Percentiles rank a stretch among this genome's conserved stretches.
Conservation (phyloP, 2,329 filamentous ascomycete species). For the Calonectria montana region DNA sequence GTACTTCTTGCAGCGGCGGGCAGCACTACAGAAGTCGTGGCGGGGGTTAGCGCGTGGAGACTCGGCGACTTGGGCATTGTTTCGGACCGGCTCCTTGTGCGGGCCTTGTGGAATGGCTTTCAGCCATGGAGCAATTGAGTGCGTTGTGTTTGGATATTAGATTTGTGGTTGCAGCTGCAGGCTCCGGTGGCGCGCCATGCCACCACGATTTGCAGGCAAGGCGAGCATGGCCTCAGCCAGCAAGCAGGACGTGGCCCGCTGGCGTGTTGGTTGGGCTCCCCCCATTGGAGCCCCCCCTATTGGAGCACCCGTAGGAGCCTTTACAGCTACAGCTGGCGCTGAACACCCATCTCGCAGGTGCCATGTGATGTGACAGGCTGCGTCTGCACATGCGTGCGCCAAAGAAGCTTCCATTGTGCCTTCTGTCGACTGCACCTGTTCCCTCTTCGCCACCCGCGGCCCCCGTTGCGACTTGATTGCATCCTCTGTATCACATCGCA, state of each 20-base stretch:
- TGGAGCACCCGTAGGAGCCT: not conserved
- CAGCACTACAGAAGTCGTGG: not conserved
- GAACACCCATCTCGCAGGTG: constrained; percentile 10
- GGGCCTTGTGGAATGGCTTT: not conserved
- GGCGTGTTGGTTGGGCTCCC: no score
- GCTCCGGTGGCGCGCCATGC: not conserved
- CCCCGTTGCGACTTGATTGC: not conserved
- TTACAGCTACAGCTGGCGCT: not conserved
- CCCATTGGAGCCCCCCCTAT: not conserved
- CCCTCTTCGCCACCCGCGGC: not conserved
- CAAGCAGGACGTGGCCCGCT: not conserved
- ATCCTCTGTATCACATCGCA: not conserved
- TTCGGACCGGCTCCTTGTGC: not conserved
- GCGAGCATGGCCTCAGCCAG: not conserved
- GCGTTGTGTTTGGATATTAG: not conserved
- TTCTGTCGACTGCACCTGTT: not conserved
- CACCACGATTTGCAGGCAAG: not conserved
- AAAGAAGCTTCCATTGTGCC: not conserved
- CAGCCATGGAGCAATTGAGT: not conserved
- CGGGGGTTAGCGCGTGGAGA: not conserved
- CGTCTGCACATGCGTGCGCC: not conserved
- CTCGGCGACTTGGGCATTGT: not conserved
- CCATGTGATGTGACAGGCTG: not conserved
- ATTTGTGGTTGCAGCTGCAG: not conserved
- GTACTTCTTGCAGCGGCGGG: not conserved